phyloP scores from a whole-genome alignment of 2,329 filamentous ascomycete species.

The Fusarium metavorans region DNA sequence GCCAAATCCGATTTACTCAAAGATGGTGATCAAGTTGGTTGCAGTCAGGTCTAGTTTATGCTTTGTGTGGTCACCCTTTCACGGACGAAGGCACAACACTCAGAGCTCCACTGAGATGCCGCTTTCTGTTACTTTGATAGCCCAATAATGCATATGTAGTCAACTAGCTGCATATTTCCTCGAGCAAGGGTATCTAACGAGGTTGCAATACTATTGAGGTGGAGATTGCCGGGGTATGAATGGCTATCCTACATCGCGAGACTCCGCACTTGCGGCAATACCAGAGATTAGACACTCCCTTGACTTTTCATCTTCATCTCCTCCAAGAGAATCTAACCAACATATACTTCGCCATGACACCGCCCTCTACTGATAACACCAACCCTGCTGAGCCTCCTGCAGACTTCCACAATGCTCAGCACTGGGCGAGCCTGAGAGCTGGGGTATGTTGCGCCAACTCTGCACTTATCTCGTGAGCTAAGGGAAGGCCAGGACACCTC shows the following conservation, averaged over 20 bases:
- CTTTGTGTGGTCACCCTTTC: neutral
- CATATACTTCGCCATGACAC: neutral
- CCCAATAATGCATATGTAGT: neutral
- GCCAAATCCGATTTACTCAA: neutral
- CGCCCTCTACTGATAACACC: neutral
- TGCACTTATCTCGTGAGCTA: neutral
- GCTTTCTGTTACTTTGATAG: neutral
- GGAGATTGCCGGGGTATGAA: neutral
- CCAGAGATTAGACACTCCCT: neutral
- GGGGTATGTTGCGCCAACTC: neutral
- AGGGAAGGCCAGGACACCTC: neutral
- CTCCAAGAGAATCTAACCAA: neutral
- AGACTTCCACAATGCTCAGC: slow-evolving; percentile 12
- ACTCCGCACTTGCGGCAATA: neutral
- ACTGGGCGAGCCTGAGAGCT: slow-evolving; percentile 12
- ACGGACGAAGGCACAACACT: neutral
- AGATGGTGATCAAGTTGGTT: neutral
- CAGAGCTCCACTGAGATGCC: neutral
- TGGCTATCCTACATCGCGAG: neutral
- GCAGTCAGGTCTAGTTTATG: neutral
- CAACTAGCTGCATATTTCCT: neutral
- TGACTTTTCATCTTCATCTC: neutral
- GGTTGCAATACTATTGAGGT: neutral
- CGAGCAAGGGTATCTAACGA: neutral
- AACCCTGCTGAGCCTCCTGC: neutral